Conservation (phyloP, 768 basidiomycete species). For the Lactifluus pinguis region DNA sequence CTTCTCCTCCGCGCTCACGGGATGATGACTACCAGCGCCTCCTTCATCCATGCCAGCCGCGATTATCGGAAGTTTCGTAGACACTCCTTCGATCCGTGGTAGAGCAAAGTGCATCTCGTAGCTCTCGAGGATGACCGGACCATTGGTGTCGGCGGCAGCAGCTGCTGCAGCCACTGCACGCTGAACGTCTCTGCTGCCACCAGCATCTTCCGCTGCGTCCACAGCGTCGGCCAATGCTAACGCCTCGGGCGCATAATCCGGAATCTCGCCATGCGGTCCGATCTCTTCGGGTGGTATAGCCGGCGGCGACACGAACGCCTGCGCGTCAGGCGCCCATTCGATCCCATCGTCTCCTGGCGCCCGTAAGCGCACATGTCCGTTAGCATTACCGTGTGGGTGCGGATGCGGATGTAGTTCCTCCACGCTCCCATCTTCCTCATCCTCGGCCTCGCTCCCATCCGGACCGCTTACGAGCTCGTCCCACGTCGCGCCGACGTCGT, state of each 20-base stretch:
- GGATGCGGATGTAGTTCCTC: not conserved
- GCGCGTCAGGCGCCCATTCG: slow-evolving; percentile 45
- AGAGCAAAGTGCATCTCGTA: slow-evolving; percentile 3
- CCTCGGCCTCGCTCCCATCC: slow-evolving; percentile 9
- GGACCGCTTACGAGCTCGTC: slow-evolving; percentile 31
- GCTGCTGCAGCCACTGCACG: not conserved
- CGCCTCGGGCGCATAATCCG: slow-evolving; percentile 25
- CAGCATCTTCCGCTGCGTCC: not conserved
- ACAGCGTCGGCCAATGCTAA: slow-evolving; percentile 4
- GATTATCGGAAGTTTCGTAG: not conserved
- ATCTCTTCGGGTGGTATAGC: slow-evolving; percentile 27
- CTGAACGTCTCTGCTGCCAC: slow-evolving; percentile 10
- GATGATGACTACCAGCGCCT: not conserved
- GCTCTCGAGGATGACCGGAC: not conserved
- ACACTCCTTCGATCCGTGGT: not conserved
- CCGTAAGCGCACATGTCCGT: not conserved
- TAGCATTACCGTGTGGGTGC: not conserved
- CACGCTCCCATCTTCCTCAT: slow-evolving; percentile 14
- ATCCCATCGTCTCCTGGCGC: slow-evolving; percentile 32
- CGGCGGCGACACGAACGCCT: slow-evolving; percentile 21
- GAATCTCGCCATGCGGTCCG: slow-evolving; percentile 37
- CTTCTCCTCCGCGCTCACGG: not conserved
- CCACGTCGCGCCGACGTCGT: slow-evolving; percentile 47
- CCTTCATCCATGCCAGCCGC: not conserved
- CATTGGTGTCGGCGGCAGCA: not conserved